Base-by-base conservation (phyloP, 306 rosid genomes). In the Trifolium pratense region DNA sequence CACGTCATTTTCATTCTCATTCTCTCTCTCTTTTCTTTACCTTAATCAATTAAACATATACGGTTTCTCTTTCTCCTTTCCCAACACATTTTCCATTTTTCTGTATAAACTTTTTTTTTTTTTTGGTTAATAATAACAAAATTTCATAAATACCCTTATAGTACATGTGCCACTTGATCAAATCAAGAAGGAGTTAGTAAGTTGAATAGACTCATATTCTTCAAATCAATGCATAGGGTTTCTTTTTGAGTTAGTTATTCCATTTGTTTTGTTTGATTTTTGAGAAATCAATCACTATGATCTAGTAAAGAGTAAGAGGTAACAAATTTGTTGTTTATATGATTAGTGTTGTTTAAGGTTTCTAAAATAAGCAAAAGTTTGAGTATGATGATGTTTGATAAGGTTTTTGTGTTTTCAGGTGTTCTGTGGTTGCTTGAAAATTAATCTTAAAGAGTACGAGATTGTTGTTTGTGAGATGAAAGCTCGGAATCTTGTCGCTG, bases 361-460 rank as follows among this genome's bases (percentile, higher is more conserved):
- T 66, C 20, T 21, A 51, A 40, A 62, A 29, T 46, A 26, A 36
- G 53, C 13, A 46, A 32, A 58, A 34, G 55, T 9, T 46, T 76
- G 21, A 37, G 7, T 5, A 9, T 29, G 42, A 26, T 32, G 36
- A 32, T 32, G n/a, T n/a, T n/a, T n/a, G n/a, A n/a, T n/a, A n/a
- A n/a, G n/a, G n/a, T n/a, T n/a, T n/a, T 40, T 52, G 36, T 60
- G 15, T 52, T 74, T 73, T 79, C 66, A 74, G 83, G 76, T 74
- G 65, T 34, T 69, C 6, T n/a, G 20, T 23, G 34, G 39, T 74
- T 51, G 37, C 18, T 55, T 37, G 45, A 39, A 53, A 49, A 43
- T 7, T 74, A 37, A 7, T 67, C 11, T 6, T 60, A 15, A 15
- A 5, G 43, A 6, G 60, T 51, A 18, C n/a, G 16, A 12, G 52